phyloP scores from a whole-genome alignment of 148 eudicot species.

The Rhododendron molle region DNA sequence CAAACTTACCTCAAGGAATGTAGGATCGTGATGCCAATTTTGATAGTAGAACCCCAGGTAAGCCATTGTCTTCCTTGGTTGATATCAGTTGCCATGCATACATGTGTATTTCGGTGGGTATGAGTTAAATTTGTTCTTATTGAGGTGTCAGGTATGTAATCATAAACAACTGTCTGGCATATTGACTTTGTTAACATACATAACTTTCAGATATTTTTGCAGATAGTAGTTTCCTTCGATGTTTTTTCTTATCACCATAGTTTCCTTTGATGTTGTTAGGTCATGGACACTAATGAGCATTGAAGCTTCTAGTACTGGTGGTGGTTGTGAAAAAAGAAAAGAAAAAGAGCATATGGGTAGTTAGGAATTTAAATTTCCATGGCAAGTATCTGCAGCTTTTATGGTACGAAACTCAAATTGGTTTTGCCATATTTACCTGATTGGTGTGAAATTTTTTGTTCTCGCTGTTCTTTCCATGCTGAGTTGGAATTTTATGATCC shows the following conservation, averaged over 20 bases:
- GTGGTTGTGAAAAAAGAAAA: not conserved
- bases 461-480: not conserved
- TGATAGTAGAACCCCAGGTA: conserved; percentile 3
- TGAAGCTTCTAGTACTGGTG: not conserved
- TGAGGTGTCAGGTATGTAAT: not conserved
- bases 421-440: not conserved
- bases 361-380: not conserved
- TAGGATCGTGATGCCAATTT: conserved; percentile 23
- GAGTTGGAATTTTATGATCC: not conserved
- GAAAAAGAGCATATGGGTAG: not conserved
- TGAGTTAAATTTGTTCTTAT: not conserved
- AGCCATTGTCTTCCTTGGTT: not conserved
- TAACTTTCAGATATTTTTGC: not conserved
- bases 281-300: not conserved
- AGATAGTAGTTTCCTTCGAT: not conserved
- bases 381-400: not conserved
- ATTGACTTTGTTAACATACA: not conserved
- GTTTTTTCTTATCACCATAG: not conserved
- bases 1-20: conserved; percentile 43
- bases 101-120: not conserved
- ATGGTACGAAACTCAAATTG: not conserved
- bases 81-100: not conserved
- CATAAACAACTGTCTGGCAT: not conserved
- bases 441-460: not conserved
- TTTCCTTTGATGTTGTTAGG: not conserved